Evolutionary conservation across 2,329 filamentous ascomycete genomes (phyloP), one percentile per base, ranked within the genome.

Genomic region (Ceratocystis harringtonii): DNA sequence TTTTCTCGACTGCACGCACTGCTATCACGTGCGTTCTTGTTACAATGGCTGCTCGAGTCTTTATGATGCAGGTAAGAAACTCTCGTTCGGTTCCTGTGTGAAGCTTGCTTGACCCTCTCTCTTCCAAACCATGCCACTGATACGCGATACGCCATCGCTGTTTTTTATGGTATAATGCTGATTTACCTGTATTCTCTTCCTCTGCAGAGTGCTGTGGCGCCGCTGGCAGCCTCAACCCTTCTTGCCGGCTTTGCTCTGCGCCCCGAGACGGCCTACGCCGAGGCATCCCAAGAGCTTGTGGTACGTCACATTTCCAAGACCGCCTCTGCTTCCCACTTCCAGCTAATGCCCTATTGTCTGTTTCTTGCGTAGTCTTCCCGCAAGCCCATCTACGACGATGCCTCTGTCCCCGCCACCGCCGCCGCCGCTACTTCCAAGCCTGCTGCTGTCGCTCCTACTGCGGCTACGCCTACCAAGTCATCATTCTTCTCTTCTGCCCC

Each of bases 361-460:
- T 32, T 55, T 28, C 32, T 41, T 17, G 2, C 19, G 17, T 25
- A 61, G 15, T 36, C 65, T 64, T 44, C 61, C 58, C 67, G 81
- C 73, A 89, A 88, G 75, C 87, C 90, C 69, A 94, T 95, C 77
- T 95, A 95, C 81, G 89, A 92, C 73, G 81, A 86, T 74, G 72
- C 75, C 67, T 72, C 77, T 70, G 36, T 43, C 43, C 19, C 55
- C 36, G 22, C 22, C 48, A 22, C 22, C 32, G 48, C 44, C 45
- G 55, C 28, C 32, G 48, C 44, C 32, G 28, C 28, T 30, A n/a
- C 55, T 22, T 32, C 64, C 32, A 60, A 65, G 50, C 62, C 70
- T 73, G 44, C 62, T 22, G 58, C 58, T 28, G 19, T 57, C 55
- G 72, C 64, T 70, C 71, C 58, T 64, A 69, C 65, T 61, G 71